Evolutionary conservation across 345 rosid species (phyloP), one percentile per base, ranked within the genome.

Genomic region (Camelina sativa): DNA sequence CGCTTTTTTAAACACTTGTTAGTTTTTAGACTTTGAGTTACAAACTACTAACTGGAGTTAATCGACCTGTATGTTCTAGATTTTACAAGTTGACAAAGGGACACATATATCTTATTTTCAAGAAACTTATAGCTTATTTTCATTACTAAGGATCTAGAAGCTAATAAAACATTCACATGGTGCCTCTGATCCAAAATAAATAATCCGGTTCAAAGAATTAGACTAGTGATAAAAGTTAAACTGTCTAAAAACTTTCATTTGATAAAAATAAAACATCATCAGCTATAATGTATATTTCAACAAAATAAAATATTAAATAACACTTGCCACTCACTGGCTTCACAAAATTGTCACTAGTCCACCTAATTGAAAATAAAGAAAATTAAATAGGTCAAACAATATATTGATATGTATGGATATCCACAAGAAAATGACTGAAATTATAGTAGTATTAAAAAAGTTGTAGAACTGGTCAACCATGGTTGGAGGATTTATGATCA

Each of bases 401-500:
- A 28, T 28, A 28, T 47, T 0, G 8, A 6, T n/a, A 32, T 30
- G 3, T 25, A 9, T 40, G 7, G 4, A 37, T 51, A 8, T 47
- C 52, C 28, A 55, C 15, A 30, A 11, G 25, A 72, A 51, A 25
- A 51, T 61, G 67, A 61, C 52, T 7, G 16, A 9, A 17, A 17
- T 17, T 17, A 17, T 17, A 17, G 17, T 17, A 17, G 17, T 17
- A 17, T 17, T 17, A 17, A 17, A 17, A 17, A 17, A 17, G 19
- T 19, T 46, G 65, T 65, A 64, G 71, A 73, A 73, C 55, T 1
- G 28, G 65, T 73, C 77, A 73, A 73, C 65, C 15, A 66, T 25
- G 34, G 57, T 55, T 46, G 28, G 63, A 55, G 19, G 63, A 55
- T 56, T 55, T 55, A 44, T 63, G 55, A 32, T 17, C 41, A 41